Percentiles rank a stretch among this genome's conserved stretches.
Evolutionary conservation across 2,329 filamentous ascomycete genomes (phyloP).

Genomic region (Aspergillus aculeatus): DNA sequence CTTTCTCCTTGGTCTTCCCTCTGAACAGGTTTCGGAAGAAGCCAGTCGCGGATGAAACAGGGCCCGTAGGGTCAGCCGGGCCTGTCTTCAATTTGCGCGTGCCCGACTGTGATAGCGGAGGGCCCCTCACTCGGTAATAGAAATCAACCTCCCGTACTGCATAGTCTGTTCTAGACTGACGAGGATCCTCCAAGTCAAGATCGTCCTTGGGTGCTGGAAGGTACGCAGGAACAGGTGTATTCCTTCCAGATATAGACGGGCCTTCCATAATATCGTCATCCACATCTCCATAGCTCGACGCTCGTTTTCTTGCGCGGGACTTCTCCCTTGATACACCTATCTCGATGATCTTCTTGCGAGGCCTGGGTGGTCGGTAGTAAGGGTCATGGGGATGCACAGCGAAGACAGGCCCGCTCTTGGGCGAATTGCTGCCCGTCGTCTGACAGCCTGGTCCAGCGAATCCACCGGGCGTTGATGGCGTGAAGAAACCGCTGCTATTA

Average conservation of each 20-base stretch:
- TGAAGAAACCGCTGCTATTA: slow-evolving; percentile 62
- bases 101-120: slow-evolving; percentile 76
- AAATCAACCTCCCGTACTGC: slow-evolving; percentile 94
- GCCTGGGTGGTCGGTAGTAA: slow-evolving; percentile 83
- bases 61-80: slow-evolving; percentile 89
- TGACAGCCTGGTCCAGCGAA: slow-evolving; percentile 64
- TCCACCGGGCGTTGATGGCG: slow-evolving; percentile 72
- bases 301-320: slow-evolving; percentile 35
- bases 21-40: slow-evolving; percentile 81
- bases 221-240: slow-evolving; percentile 55
- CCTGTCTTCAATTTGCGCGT: slow-evolving; percentile 88
- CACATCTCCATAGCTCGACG: slow-evolving; percentile 33
- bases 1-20: slow-evolving; percentile 88
- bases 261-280: slow-evolving; percentile 39
- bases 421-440: slow-evolving; percentile 45
- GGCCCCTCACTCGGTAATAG: slow-evolving; percentile 89
- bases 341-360: slow-evolving; percentile 65
- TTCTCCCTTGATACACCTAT: slow-evolving; percentile 46
- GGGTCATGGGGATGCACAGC: slow-evolving; percentile 63
- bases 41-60: slow-evolving; percentile 81
- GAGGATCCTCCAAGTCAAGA: slow-evolving; percentile 51
- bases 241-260: slow-evolving; percentile 44
- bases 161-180: slow-evolving; percentile 72
- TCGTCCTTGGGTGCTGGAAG: slow-evolving; percentile 54
- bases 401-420: slow-evolving; percentile 44